Evolutionary conservation across 2,329 filamentous ascomycete genomes (phyloP), one percentile per base, ranked within the genome.

Genomic region (Exserohilum rostratum): DNA sequence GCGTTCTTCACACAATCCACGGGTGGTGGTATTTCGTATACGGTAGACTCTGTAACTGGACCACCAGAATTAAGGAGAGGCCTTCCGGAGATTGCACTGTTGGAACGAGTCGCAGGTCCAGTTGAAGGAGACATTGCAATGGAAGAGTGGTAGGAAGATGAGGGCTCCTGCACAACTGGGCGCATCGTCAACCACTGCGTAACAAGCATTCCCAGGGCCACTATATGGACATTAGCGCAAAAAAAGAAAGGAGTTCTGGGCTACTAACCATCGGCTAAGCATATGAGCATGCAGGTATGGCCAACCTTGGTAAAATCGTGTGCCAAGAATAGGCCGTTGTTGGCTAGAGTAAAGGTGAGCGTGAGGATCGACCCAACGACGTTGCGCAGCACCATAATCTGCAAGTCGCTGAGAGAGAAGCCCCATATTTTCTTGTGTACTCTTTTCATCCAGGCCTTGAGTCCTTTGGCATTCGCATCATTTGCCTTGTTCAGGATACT

Each of bases 201-300:
- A 2, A 65, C 47, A n/a, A 65, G 40, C 58, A 62, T 65, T n/a
- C 56, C 53, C 18, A 63, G 22, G 15, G 56, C 58, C 34, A 65
- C 61, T 65, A 30, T 9, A 31, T 31, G 15, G 10, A 29, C 7
- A 3, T 15, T 13, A 61, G 53, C 46, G 15, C 12, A 2, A 15
- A 12, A 12, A 10, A 0, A 29, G 6, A 17, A 27, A 22, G 25
- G 7, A 17, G 15, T 2, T 9, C 6, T n/a, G 44, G 35, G 9
- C 7, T 10, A 65, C 73, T 60, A 59, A 77, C 76, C 66, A 54
- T 78, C 76, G 33, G 71, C 58, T 3, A 73, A 65, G 50, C 76
- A 78, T 20, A 73, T 66, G 2, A 69, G 60, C 37, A 74, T 71
- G 47, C 76, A 78, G 2, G 72, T 57, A 61, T 75, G 76, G 3